These are phyloP conservation scores for Xylaria hypoxylon DNA, from an alignment of 2,329 filamentous ascomycete genomes.

Conservation along the genomic window DNA sequence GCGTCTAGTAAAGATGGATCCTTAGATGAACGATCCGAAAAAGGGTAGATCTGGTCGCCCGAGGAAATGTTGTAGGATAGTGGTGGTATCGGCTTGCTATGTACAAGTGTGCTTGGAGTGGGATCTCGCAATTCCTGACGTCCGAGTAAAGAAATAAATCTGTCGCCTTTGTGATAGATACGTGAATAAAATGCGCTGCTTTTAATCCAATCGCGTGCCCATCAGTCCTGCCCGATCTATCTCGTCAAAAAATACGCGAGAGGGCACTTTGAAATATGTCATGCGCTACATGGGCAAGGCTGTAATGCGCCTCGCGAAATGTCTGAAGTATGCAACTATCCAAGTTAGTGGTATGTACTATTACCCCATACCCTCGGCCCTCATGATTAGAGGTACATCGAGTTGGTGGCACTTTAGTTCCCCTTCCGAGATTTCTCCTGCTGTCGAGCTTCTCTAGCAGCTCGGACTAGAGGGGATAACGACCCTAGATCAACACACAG, in stretches of 20 bases:
- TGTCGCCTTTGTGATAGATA: conserved; percentile 32
- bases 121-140: conserved; percentile 33
- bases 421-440: conserved; percentile 84
- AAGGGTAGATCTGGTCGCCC: conserved; percentile 32
- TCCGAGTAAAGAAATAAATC: conserved; percentile 37
- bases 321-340: conserved; percentile 38
- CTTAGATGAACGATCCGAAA: conserved; percentile 25
- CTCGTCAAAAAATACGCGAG: conserved; percentile 25
- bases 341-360: conserved; percentile 34
- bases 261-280: conserved; percentile 31
- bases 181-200: conserved; percentile 35
- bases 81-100: conserved; percentile 49
- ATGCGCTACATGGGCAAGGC: conserved; percentile 29
- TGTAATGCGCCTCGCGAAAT: conserved; percentile 29
- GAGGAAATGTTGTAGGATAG: conserved; percentile 30
- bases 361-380: conserved; percentile 7
- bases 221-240: conserved; percentile 32
- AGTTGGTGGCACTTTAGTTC: conserved; percentile 48
- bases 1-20: conserved; percentile 32
- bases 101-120: conserved; percentile 43
- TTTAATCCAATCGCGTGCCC: conserved; percentile 33
- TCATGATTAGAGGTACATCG: conserved; percentile 26
- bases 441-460: conserved; percentile 84
- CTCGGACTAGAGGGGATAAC: conserved; percentile 86
- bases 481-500: conserved; percentile 78